A percentile compares a stretch with the other conserved stretches of the same genome.
phyloP scores from a whole-genome alignment of 2,329 filamentous ascomycete species.

The Colletotrichum sp. region DNA sequence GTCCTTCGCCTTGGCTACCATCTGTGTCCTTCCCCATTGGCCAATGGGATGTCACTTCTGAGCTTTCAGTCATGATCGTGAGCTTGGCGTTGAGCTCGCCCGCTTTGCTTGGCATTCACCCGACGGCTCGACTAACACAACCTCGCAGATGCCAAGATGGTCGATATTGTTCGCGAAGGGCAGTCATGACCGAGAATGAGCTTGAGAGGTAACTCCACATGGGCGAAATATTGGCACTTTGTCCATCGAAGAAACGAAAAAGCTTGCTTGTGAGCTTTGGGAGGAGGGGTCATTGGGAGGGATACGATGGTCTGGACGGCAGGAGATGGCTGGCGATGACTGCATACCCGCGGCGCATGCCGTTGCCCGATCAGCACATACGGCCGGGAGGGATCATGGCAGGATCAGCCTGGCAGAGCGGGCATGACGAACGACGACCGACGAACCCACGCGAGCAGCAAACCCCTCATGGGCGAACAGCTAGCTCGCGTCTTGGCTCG shows the following conservation, averaged over 20 bases:
- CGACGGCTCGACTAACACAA: neutral
- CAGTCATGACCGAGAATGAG: slow-evolving; percentile 1
- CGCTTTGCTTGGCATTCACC: slow-evolving; percentile 13
- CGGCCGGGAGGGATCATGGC: neutral
- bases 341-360: neutral
- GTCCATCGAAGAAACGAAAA: slow-evolving; percentile 2
- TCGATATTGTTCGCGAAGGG: neutral
- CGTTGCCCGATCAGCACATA: neutral
- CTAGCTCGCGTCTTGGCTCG: slow-evolving; percentile 5
- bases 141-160: neutral
- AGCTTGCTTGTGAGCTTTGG: neutral
- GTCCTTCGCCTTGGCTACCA: neutral
- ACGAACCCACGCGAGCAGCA: slow-evolving; percentile 1
- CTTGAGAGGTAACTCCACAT: neutral
- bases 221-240: neutral
- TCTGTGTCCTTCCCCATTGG: neutral
- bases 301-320: neutral
- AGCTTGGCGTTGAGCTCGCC: slow-evolving; percentile 15
- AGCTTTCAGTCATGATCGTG: neutral
- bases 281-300: neutral
- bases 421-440: neutral
- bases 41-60: neutral
- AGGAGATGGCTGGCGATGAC: neutral
- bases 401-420: neutral
- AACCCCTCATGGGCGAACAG: neutral